Conservation (phyloP, 768 basidiomycete species). For the Suillus paluster region DNA sequence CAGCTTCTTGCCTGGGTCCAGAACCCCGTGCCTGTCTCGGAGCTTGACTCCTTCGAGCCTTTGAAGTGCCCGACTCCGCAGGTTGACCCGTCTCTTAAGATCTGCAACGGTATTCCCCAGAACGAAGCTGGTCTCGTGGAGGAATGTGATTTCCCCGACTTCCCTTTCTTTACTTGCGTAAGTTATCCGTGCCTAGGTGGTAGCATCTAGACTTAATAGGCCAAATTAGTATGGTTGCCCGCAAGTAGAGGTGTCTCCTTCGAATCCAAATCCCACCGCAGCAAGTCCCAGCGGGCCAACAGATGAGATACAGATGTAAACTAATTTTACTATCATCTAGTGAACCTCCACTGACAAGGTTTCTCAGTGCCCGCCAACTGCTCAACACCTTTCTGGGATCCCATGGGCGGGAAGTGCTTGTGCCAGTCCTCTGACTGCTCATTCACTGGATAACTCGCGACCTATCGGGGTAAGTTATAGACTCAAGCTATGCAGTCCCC, state of each 20-base stretch:
- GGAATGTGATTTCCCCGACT: conserved; percentile 70
- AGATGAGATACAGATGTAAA: conserved; percentile 60
- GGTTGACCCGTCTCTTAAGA: conserved; percentile 54
- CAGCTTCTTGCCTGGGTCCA: conserved; percentile 77
- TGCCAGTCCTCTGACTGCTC: conserved; percentile 61
- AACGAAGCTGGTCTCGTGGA: conserved; percentile 66
- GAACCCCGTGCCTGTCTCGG: conserved; percentile 66
- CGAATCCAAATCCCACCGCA: conserved; percentile 73
- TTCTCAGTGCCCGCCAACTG: conserved; percentile 68
- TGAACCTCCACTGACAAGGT: conserved; percentile 8
- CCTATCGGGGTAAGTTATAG: conserved; percentile 60
- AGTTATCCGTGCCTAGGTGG: conserved; percentile 28
- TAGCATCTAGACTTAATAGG: background rate
- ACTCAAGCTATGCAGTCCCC: conserved; percentile 1
- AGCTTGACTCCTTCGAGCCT: conserved; percentile 55
- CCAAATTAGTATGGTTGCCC: conserved; percentile 76
- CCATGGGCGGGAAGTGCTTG: conserved; percentile 64
- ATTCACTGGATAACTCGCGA: conserved; percentile 65
- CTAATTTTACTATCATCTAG: conserved; percentile 13
- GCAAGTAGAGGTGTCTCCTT: conserved; percentile 49
- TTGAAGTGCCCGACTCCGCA: conserved; percentile 70
- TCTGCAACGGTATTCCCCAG: conserved; percentile 78
- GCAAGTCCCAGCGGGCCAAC: conserved; percentile 46
- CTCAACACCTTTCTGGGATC: conserved; percentile 84
- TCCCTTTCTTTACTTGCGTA: conserved; percentile 82